phyloP scores from a whole-genome alignment of 2,329 filamentous ascomycete genomes.

The Cytospora paraplurivora region DNA sequence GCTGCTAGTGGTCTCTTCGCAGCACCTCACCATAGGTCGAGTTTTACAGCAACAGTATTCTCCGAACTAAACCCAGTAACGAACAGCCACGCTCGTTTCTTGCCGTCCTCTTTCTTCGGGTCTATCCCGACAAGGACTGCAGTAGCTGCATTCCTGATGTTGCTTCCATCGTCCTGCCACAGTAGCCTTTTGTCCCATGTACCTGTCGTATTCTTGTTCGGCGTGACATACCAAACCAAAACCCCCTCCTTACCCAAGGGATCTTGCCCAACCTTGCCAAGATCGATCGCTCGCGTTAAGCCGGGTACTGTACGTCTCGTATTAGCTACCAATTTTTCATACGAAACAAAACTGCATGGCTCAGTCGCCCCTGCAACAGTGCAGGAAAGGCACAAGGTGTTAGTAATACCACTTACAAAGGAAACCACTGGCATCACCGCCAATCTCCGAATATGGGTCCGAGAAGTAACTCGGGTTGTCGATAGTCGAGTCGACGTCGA shows the following conservation, averaged over 20 bases:
- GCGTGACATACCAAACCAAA: constrained; percentile 48
- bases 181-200: constrained; percentile 50
- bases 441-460: constrained; percentile 51
- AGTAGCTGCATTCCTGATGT: constrained; percentile 51
- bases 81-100: constrained; percentile 58
- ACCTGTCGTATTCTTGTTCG: constrained; percentile 16
- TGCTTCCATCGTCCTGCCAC: constrained; percentile 59
- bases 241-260: constrained; percentile 44
- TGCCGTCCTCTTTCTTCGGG: constrained; percentile 44
- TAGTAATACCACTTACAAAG: not conserved
- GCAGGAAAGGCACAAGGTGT: not conserved
- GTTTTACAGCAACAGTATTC: constrained; percentile 52
- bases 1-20: not conserved
- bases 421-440: constrained; percentile 55
- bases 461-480: constrained; percentile 63
- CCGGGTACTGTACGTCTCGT: constrained; percentile 47
- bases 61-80: constrained; percentile 57
- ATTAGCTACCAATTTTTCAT: not conserved
- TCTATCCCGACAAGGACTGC: constrained; percentile 57
- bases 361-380: not conserved
- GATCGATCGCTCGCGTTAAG: constrained; percentile 43
- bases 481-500: constrained; percentile 48
- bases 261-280: constrained; percentile 39
- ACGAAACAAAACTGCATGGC: not conserved
- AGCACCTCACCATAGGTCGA: constrained; percentile 44